Percentiles rank a stretch among this genome's conserved stretches.
phyloP scores from a whole-genome alignment of 2,329 filamentous ascomycete species.

The Talaromyces albobiverticillius region DNA sequence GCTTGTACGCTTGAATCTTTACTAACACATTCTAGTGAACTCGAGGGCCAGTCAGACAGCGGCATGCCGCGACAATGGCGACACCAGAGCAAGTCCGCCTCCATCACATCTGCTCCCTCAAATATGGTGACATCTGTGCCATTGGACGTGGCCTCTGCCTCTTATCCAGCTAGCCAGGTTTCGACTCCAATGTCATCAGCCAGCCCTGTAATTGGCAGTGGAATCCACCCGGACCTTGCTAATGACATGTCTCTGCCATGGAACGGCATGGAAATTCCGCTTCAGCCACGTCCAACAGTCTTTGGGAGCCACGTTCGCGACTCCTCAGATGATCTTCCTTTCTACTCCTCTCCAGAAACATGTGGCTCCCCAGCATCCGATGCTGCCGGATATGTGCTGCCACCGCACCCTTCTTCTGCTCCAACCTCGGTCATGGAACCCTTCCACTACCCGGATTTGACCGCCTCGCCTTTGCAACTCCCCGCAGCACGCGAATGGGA shows the following conservation, averaged over 20 bases:
- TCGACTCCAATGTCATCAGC: constrained; percentile 36
- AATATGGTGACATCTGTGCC: constrained; percentile 23
- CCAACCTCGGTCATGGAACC: constrained; percentile 34
- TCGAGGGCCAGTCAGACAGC: constrained; percentile 33
- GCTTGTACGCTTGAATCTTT: no score
- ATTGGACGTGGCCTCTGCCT: constrained; percentile 21
- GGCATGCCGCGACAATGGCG: constrained; percentile 23
- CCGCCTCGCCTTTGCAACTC: constrained; percentile 33
- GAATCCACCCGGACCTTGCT: constrained; percentile 25
- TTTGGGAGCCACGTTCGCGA: constrained; percentile 35
- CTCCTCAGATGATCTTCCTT: constrained; percentile 37
- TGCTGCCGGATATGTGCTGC: constrained; percentile 28
- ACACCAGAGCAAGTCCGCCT: constrained; percentile 20
- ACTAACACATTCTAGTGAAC: constrained; percentile 24
- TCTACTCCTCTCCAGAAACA: constrained; percentile 44
- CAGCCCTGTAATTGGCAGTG: constrained; percentile 32
- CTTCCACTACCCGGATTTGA: constrained; percentile 32
- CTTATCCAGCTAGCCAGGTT: constrained; percentile 26
- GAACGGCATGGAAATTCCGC: constrained; percentile 33
- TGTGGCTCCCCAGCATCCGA: constrained; percentile 44
- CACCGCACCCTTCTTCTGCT: constrained; percentile 26
- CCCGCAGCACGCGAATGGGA: constrained; percentile 33
- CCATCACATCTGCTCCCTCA: constrained; percentile 21
- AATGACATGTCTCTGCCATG: constrained; percentile 33
- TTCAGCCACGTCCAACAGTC: constrained; percentile 28